Base-by-base conservation (phyloP, 257 asterid species). In the Ajuga chamaepitys region DNA sequence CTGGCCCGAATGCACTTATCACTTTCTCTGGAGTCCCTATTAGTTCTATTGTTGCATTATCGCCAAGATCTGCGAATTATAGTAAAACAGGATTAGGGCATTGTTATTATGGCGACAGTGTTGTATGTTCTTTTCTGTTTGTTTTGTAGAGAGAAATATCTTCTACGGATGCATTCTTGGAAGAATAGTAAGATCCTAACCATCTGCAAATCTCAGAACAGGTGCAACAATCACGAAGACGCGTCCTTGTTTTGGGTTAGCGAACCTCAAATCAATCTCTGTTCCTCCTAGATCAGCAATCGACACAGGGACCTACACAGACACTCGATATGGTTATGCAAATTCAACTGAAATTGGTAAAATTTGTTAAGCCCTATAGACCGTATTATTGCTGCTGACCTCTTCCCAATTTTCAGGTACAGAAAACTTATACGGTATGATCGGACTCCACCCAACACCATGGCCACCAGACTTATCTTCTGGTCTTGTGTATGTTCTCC, bases 401-500 rank as follows among this genome's bases (percentile, higher is more conserved):
- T 93, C 99, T 11, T 83, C 87, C 97, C 97, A 93, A 17, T 78
- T 86, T 25, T 51, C 75, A 57, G 97, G 97, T 58, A 93, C 99
- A 0, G 96, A 80, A 58, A 93, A 93, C 16, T 67, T 20, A 50
- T 93, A 93, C 7, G 98, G 97, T 21, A 81, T 82, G 70, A 93
- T 93, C 17, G 98, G 97, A 74, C 99, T 93, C 99, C 99, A 93
- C 56, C 99, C 99, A 14, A 93, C 95, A 0, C 99, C 99, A 60
- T 93, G 99, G 32, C 99, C 99, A 3, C 99, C 95, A 0, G 96
- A 89, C 71, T 89, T 93, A 35, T 93, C 99, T 9, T 89, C 99
- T 7, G 99, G 99, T 75, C 97, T 87, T 64, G 59, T 80, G 76
- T 93, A 93, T 52, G 88, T 87, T 83, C 97, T 93, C 97, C 99